phyloP scores from a whole-genome alignment of 768 basidiomycete genomes.

The Tulasnella sp. region DNA sequence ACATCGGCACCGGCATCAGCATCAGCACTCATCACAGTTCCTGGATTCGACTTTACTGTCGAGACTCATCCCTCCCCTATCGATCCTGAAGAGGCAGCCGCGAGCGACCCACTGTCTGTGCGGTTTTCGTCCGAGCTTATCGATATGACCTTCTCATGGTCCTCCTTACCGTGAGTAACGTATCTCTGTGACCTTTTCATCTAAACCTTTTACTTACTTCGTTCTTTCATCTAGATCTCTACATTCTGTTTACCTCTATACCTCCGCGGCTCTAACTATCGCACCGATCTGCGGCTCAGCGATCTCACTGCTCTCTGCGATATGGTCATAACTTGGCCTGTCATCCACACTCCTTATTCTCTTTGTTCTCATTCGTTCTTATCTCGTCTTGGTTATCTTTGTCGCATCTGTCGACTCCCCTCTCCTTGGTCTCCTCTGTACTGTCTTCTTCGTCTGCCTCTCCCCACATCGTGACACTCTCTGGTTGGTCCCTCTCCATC shows the following conservation, averaged over 20 bases:
- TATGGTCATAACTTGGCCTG: background rate
- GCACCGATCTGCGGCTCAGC: no score
- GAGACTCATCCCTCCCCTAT: no score
- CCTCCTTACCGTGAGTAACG: no score
- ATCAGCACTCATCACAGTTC: background rate
- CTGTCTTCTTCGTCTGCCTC: background rate
- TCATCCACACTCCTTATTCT: background rate
- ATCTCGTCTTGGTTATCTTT: background rate
- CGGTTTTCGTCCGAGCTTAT: no score
- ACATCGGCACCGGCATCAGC: background rate
- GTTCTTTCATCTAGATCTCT: background rate
- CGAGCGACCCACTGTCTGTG: no score
- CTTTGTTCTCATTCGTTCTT: background rate
- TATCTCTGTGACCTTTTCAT: no score
- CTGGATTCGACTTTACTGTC: background rate
- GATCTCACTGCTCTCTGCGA: background rate
- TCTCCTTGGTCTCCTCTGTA: background rate
- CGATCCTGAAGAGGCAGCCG: no score
- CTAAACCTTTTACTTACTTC: background rate
- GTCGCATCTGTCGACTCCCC: background rate
- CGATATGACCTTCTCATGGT: no score
- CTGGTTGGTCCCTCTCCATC: background rate
- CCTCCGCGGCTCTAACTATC: background rate
- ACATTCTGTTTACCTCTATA: background rate
- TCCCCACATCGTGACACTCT: background rate